These are phyloP conservation scores for Punica granatum DNA, from an alignment of 345 rosid species.

Conservation along the genomic window DNA sequence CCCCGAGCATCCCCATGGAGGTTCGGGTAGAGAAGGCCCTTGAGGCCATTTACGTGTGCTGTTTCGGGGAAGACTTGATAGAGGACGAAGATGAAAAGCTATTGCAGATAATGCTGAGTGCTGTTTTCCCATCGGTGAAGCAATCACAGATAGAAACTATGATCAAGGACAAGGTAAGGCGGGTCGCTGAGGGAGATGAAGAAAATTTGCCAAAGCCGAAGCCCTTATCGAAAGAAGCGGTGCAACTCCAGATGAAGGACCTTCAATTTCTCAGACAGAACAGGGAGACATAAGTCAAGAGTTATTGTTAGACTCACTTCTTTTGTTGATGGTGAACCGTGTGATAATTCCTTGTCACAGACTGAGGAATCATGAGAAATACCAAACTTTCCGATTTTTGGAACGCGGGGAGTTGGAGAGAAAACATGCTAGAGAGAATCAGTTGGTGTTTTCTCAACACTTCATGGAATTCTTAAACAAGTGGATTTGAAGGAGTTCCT, in stretches of 20 bases:
- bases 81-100: slow-evolving; percentile 75
- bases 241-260: slow-evolving; percentile 81
- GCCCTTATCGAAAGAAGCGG: slow-evolving; percentile 69
- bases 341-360: background rate
- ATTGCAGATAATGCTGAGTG: slow-evolving; percentile 45
- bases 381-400: background rate
- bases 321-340: background rate
- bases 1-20: slow-evolving; percentile 74
- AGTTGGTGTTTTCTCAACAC: background rate
- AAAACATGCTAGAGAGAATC: background rate
- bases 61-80: slow-evolving; percentile 59
- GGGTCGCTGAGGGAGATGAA: slow-evolving; percentile 54
- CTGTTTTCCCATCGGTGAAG: slow-evolving; percentile 64
- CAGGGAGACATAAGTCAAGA: slow-evolving; percentile 29
- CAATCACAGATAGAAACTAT: slow-evolving; percentile 44
- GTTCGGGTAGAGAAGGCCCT: slow-evolving; percentile 72
- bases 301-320: background rate
- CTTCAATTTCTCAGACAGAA: slow-evolving; percentile 80
- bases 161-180: slow-evolving; percentile 53
- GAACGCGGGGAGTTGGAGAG: background rate
- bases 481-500: no score
- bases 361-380: background rate
- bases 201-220: slow-evolving; percentile 32
- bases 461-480: background rate
- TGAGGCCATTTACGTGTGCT: slow-evolving; percentile 75